Percentiles rank a stretch among this genome's conserved stretches.
These are phyloP conservation scores for Opeltia flavorubescens DNA, from an alignment of 495 filamentous ascomycete species.

Conservation along the genomic window DNA sequence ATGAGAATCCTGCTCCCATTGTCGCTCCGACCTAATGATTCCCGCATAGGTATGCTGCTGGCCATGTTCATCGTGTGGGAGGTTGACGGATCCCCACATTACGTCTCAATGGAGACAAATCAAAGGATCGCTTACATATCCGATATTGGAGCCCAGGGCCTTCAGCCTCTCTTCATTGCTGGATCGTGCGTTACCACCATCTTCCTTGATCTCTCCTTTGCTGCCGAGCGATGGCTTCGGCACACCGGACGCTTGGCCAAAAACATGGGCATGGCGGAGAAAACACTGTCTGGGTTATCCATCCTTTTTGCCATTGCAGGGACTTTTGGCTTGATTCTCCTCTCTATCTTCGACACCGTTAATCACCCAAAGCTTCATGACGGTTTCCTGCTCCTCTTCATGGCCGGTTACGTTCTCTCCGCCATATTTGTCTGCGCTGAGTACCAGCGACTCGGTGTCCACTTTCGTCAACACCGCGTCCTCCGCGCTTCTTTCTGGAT, in stretches of 20 bases:
- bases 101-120: slow-evolving; percentile 45
- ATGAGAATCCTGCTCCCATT: neutral
- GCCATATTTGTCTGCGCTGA: slow-evolving; percentile 80
- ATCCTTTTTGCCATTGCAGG: slow-evolving; percentile 67
- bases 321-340: slow-evolving; percentile 61
- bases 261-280: slow-evolving; percentile 55
- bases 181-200: slow-evolving; percentile 68
- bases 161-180: slow-evolving; percentile 81
- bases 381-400: slow-evolving; percentile 60
- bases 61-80: slow-evolving; percentile 62
- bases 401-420: slow-evolving; percentile 49
- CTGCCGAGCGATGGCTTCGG: slow-evolving; percentile 69
- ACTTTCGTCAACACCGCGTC: slow-evolving; percentile 57
- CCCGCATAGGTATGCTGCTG: slow-evolving; percentile 42
- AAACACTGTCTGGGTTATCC: slow-evolving; percentile 48
- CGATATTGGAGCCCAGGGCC: slow-evolving; percentile 59
- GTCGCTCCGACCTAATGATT: slow-evolving; percentile 18
- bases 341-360: slow-evolving; percentile 73
- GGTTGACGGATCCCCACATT: slow-evolving; percentile 40
- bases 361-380: slow-evolving; percentile 53
- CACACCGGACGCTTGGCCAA: slow-evolving; percentile 57
- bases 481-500: slow-evolving; percentile 67
- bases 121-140: slow-evolving; percentile 68
- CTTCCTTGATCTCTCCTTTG: slow-evolving; percentile 70
- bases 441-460: slow-evolving; percentile 68